Conservation (phyloP, 1,284 basidiomycete species). For the Laetiporus sulphureus region DNA sequence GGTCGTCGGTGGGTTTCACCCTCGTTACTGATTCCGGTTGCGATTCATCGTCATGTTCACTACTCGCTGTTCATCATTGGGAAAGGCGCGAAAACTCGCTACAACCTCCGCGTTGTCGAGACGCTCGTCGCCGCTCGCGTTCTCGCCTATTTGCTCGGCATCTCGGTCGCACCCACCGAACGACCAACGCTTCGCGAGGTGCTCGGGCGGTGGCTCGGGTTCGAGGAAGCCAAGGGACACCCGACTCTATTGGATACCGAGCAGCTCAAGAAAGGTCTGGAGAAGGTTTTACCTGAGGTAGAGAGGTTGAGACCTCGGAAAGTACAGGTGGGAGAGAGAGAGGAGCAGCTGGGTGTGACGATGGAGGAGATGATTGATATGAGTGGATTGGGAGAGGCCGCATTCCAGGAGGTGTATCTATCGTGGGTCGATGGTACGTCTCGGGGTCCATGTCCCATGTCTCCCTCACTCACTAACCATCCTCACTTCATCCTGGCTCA, state of each 20-base stretch:
- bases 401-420: slow-evolving; percentile 64
- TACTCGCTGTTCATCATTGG: too few species aligned
- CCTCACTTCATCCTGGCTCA: neutral
- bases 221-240: slow-evolving; percentile 35
- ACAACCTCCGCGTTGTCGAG: slow-evolving; percentile 87
- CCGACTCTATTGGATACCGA: slow-evolving; percentile 33
- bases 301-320: slow-evolving; percentile 43
- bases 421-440: slow-evolving; percentile 70
- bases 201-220: slow-evolving; percentile 42
- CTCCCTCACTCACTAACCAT: slow-evolving; percentile 5
- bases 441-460: neutral
- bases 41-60: neutral
- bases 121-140: slow-evolving; percentile 74
- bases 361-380: slow-evolving; percentile 67
- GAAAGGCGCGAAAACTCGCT: slow-evolving; percentile 62
- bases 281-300: slow-evolving; percentile 40
- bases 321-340: too few species aligned
- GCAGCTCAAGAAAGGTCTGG: slow-evolving; percentile 41
- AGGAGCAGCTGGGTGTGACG: slow-evolving; percentile 48
- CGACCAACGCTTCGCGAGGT: slow-evolving; percentile 36
- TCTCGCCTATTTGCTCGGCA: slow-evolving; percentile 50
- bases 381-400: slow-evolving; percentile 48
- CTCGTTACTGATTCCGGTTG: neutral
- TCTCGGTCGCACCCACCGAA: slow-evolving; percentile 37
- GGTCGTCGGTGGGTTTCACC: slow-evolving; percentile 34